A percentile compares a stretch with the other conserved stretches of the same genome.
phyloP scores from a whole-genome alignment of 345 rosid genomes.

The Eucalyptus curtisii region DNA sequence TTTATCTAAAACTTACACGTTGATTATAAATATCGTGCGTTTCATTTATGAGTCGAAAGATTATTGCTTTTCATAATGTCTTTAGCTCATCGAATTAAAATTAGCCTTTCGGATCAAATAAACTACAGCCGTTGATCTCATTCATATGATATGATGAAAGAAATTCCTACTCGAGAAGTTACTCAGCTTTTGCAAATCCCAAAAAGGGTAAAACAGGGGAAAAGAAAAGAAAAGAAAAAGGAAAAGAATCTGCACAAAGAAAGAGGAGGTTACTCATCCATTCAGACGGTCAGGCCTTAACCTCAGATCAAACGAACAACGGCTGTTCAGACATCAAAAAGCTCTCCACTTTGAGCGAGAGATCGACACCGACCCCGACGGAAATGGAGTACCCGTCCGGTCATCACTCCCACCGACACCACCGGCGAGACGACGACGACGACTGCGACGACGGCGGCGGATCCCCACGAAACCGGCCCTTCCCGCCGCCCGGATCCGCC shows the following conservation, averaged over 20 bases:
- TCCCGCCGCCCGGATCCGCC: neutral
- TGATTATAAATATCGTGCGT: too few relatives aligned
- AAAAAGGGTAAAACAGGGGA: neutral
- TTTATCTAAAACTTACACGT: too few relatives aligned
- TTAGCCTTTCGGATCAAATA: neutral
- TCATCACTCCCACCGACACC: conserved; percentile 13
- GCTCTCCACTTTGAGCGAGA: neutral
- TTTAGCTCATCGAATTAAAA: neutral
- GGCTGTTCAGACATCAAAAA: neutral
- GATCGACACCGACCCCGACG: neutral
- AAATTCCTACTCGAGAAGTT: neutral
- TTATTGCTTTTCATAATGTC: too few relatives aligned
- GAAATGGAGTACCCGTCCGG: conserved; percentile 37
- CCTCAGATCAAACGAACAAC: neutral
- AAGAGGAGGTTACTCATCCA: neutral
- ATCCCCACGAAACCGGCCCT: neutral
- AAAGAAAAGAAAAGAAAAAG: too few relatives aligned
- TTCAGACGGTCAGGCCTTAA: neutral
- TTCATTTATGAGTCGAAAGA: too few relatives aligned
- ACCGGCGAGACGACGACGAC: conserved; percentile 15
- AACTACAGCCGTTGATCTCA: neutral
- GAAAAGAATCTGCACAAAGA: neutral
- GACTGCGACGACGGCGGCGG: neutral
- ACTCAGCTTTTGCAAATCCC: neutral
- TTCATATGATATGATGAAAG: neutral